A percentile compares a stretch with the other conserved stretches of the same genome.
phyloP scores from a whole-genome alignment of 2,329 filamentous ascomycete species.

The Curvularia lunata region DNA sequence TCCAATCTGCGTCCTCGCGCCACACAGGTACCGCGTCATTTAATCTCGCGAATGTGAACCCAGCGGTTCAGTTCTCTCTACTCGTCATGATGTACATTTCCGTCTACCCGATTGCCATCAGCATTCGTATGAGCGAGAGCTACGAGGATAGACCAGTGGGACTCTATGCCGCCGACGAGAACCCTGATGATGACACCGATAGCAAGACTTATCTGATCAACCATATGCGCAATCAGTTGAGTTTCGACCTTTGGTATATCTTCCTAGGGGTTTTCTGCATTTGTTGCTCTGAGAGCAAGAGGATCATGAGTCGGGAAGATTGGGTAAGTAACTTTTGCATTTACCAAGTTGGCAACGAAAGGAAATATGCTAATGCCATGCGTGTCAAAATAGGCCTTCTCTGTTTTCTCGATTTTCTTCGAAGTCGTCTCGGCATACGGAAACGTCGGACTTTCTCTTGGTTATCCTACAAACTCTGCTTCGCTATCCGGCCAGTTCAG shows the following conservation, averaged over 20 bases:
- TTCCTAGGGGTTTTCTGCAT: slow-evolving; percentile 94
- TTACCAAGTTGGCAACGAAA: not conserved
- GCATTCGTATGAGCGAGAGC: slow-evolving; percentile 90
- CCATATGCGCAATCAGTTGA: slow-evolving; percentile 90
- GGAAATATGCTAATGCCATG: not conserved
- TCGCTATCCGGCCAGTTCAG: slow-evolving; percentile 84
- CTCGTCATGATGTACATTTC: slow-evolving; percentile 99
- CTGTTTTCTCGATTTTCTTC: slow-evolving; percentile 55
- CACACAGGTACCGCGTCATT: slow-evolving; percentile 90
- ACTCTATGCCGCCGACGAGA: slow-evolving; percentile 64
- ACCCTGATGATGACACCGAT: slow-evolving; percentile 61
- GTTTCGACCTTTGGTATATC: slow-evolving; percentile 97
- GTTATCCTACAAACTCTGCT: slow-evolving; percentile 75
- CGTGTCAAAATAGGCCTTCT: slow-evolving; percentile 44
- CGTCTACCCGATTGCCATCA: slow-evolving; percentile 94
- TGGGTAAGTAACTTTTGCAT: not conserved
- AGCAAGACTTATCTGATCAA: slow-evolving; percentile 77
- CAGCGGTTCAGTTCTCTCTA: slow-evolving; percentile 91
- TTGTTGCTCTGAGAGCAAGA: slow-evolving; percentile 79
- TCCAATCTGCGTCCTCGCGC: slow-evolving; percentile 86
- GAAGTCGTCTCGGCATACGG: slow-evolving; percentile 61
- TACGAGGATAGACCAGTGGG: slow-evolving; percentile 91
- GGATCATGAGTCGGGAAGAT: slow-evolving; percentile 66
- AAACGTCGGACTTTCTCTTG: slow-evolving; percentile 89
- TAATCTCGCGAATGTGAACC: slow-evolving; percentile 78